Evolutionary conservation across 2,329 filamentous ascomycete genomes (phyloP), one percentile per base, ranked within the genome.

Genomic region (Myriosclerotinia scirpicola): DNA sequence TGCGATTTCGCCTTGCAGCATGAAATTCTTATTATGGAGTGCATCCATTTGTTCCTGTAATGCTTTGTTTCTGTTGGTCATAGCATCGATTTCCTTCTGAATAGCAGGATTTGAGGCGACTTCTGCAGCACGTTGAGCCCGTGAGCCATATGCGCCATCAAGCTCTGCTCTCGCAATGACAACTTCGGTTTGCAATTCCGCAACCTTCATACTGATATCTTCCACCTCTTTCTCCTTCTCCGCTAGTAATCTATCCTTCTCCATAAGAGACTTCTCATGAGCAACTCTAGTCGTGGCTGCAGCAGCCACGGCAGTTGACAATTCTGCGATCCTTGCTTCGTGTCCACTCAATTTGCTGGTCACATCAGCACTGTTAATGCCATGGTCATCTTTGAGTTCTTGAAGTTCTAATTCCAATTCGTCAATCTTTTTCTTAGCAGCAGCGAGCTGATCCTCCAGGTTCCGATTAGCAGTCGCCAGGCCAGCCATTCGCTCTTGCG

Each of bases 151-250:
- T 75, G 96, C 96, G 69, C 92, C 92, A 73, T 97, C 95, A 36
- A 98, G 90, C 77, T 98, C 94, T 64, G 93, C 92, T 75, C 88
- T 87, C 36, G 91, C 92, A 71, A 98, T 89, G n/a, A 94, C 96
- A 53, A 98, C 84, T 80, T 98, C 89, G 2, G 88, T 91, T 46
- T 87, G 87, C 7, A 89, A 80, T 63, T 85, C 82, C 4, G 89
- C 87, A 61, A 90, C 81, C 73, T 90, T 85, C 65, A 83, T 81
- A 74, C 90, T 87, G 48, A 90, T 79, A 8, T 79, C 78, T n/a
- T 80, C 77, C 73, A 84, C 77, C 70, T 85, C 83, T n/a, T 77
- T 75, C 66, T 83, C 81, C 62, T 82, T 76, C 44, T 77, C 78
- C 14, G 75, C 72, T n/a, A 74, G 30, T 36, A 67, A 67, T 53